Evolutionary conservation across 2,329 filamentous ascomycete genomes (phyloP).

Genomic region (Cordyceps fumosorosea): DNA sequence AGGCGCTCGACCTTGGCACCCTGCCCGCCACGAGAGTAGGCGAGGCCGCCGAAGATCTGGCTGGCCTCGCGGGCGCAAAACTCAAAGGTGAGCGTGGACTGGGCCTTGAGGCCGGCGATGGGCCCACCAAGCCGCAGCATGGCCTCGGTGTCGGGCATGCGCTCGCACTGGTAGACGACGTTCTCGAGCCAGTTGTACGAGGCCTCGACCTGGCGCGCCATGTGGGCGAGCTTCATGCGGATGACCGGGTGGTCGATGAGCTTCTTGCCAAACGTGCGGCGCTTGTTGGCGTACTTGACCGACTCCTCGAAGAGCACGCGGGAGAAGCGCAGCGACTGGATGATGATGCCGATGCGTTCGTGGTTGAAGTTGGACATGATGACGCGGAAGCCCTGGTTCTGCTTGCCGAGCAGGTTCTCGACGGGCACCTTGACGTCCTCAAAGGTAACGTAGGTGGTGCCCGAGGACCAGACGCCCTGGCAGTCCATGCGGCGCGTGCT

Average conservation of each 20-base stretch:
- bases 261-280: slow-evolving; percentile 91
- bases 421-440: slow-evolving; percentile 99
- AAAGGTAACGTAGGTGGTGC: slow-evolving; percentile 96
- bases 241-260: slow-evolving; percentile 97
- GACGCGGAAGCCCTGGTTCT: slow-evolving; percentile 96
- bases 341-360: slow-evolving; percentile 97
- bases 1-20: slow-evolving; percentile 91
- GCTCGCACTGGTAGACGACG: slow-evolving; percentile 84
- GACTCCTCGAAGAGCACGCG: slow-evolving; percentile 97
- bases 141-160: slow-evolving; percentile 90
- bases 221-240: slow-evolving; percentile 93
- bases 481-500: slow-evolving; percentile 95
- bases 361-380: slow-evolving; percentile 99
- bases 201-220: slow-evolving; percentile 96
- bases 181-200: slow-evolving; percentile 97
- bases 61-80: slow-evolving; percentile 94
- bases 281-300: slow-evolving; percentile 95
- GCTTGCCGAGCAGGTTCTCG: slow-evolving; percentile 96
- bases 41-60: slow-evolving; percentile 94
- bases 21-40: slow-evolving; percentile 88
- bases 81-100: slow-evolving; percentile 90
- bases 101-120: slow-evolving; percentile 90
- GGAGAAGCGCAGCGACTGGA: slow-evolving; percentile 91
- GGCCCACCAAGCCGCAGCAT: slow-evolving; percentile 94
- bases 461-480: slow-evolving; percentile 92